A percentile compares a stretch with the other conserved stretches of the same genome.
These are phyloP conservation scores for Fusarium palustre DNA, from an alignment of 2,329 filamentous ascomycete species.

Conservation along the genomic window DNA sequence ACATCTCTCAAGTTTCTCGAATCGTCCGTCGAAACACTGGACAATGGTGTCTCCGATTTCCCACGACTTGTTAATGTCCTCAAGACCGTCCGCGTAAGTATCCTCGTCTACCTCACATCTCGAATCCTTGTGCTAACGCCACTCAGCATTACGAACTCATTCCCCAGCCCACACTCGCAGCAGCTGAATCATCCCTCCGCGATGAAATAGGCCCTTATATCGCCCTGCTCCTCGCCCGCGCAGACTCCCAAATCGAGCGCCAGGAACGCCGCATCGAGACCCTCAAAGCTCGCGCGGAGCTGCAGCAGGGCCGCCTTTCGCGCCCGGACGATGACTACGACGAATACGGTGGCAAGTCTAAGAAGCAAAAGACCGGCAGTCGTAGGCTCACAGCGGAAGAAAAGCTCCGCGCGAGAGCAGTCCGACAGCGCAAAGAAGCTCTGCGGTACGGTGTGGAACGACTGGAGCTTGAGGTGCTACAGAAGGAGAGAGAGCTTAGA, in stretches of 20 bases:
- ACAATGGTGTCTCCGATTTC: constrained; percentile 67
- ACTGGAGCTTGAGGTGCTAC: constrained; percentile 85
- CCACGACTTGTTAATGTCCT: constrained; percentile 67
- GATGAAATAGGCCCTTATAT: constrained; percentile 93
- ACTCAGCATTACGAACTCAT: constrained; percentile 92
- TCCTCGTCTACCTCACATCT: background rate
- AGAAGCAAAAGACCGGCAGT: constrained; percentile 41
- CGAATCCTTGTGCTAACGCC: background rate
- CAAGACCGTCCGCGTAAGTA: constrained; percentile 67
- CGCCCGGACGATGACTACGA: constrained; percentile 43
- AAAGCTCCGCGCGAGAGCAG: constrained; percentile 66
- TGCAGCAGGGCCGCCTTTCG: constrained; percentile 78
- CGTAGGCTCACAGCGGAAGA: constrained; percentile 64
- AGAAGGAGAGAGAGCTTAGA: constrained; percentile 72
- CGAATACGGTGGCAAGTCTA: constrained; percentile 31
- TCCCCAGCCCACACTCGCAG: constrained; percentile 82
- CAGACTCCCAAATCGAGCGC: constrained; percentile 85
- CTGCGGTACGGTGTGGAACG: constrained; percentile 88
- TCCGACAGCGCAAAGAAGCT: constrained; percentile 85
- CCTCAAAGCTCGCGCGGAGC: constrained; percentile 82
- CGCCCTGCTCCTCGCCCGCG: constrained; percentile 79
- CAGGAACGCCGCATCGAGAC: constrained; percentile 85
- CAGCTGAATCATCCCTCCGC: constrained; percentile 85
- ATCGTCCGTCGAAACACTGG: constrained; percentile 69
- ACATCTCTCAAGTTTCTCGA: constrained; percentile 71